Percentiles rank a stretch among this genome's conserved stretches.
These are phyloP conservation scores for Ilex asprella DNA, from an alignment of 257 asterid species.

Conservation along the genomic window DNA sequence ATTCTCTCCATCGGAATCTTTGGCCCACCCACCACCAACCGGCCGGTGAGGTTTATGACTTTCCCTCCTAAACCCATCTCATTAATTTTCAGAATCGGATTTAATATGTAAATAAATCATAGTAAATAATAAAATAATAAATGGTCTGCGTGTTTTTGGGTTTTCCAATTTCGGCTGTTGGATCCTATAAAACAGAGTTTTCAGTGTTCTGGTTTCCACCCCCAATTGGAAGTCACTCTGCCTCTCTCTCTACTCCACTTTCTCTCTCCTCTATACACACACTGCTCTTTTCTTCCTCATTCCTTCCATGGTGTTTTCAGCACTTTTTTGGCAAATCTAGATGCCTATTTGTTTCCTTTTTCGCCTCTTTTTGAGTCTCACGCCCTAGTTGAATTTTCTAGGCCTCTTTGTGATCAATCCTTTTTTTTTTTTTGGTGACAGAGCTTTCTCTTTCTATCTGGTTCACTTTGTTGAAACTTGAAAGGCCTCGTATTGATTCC, in stretches of 20 bases:
- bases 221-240: slow-evolving; percentile 2
- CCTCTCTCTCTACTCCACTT: neutral
- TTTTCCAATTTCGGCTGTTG: slow-evolving; percentile 27
- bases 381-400: no score
- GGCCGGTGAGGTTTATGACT: slow-evolving; percentile 6
- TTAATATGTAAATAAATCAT: neutral
- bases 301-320: no score
- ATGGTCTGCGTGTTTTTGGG: slow-evolving; percentile 9
- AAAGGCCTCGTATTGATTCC: no score
- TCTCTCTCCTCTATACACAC: neutral
- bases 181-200: slow-evolving; percentile 56
- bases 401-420: no score
- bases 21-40: slow-evolving; percentile 17
- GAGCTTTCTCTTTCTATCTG: no score
- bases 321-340: no score
- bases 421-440: no score
- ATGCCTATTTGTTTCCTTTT: no score
- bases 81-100: slow-evolving; percentile 9
- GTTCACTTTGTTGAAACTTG: no score
- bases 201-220: slow-evolving; percentile 31
- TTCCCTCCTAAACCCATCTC: slow-evolving; percentile 10
- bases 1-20: slow-evolving; percentile 29
- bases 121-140: slow-evolving; percentile 3
- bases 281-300: no score
- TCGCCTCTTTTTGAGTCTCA: no score